phyloP scores from a whole-genome alignment of 2,329 filamentous ascomycete genomes.

The Scytalidium lignicola region DNA sequence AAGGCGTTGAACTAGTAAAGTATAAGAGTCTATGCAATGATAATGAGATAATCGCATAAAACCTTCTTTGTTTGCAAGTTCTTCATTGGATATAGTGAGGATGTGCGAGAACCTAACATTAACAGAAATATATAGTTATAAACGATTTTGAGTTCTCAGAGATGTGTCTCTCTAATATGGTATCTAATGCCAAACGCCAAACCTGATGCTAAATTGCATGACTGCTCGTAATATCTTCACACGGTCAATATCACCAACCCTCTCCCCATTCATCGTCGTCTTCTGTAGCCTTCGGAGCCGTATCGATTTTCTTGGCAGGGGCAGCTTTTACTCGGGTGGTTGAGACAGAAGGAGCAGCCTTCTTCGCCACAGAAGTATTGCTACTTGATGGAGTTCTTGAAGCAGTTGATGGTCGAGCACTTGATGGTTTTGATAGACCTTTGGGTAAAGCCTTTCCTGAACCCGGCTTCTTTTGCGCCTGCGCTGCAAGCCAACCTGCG shows the following conservation, averaged over 20 bases:
- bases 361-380: conserved; percentile 25
- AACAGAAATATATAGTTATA: too few species aligned
- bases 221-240: not conserved
- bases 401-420: conserved; percentile 27
- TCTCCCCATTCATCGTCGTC: conserved; percentile 61
- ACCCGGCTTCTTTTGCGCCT: conserved; percentile 62
- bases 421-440: conserved; percentile 63
- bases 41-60: too few species aligned
- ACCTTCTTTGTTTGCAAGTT: too few species aligned
- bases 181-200: not conserved
- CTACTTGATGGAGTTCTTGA: conserved; percentile 33
- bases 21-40: too few species aligned
- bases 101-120: too few species aligned
- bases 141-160: not conserved
- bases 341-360: conserved; percentile 17
- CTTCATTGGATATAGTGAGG: too few species aligned
- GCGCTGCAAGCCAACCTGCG: conserved; percentile 87
- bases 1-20: not conserved
- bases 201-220: not conserved
- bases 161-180: not conserved
- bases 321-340: conserved; percentile 36
- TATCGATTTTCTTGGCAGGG: conserved; percentile 61
- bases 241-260: conserved; percentile 49
- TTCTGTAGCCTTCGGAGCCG: conserved; percentile 55
- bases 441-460: conserved; percentile 69